Evolutionary conservation across 345 rosid genomes (phyloP).

Genomic region (Hibiscus syriacus): DNA sequence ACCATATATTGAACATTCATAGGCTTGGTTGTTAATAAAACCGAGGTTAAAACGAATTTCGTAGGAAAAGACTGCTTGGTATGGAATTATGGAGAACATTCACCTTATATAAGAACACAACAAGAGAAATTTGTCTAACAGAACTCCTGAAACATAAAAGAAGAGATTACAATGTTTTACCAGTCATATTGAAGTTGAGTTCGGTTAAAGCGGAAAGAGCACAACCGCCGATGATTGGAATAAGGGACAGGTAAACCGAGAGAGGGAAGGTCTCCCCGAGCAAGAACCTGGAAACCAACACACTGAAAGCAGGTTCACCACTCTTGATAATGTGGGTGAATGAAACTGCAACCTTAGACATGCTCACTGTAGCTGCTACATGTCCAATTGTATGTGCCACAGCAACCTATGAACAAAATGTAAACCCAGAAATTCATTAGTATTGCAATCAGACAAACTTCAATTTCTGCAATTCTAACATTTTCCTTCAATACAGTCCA

Average conservation of each 20-base stretch:
- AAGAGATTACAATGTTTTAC: slow-evolving; percentile 31
- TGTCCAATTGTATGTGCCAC: slow-evolving; percentile 99
- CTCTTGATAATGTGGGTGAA: slow-evolving; percentile 98
- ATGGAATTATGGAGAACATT: neutral
- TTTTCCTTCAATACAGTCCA: neutral
- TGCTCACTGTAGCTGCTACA: slow-evolving; percentile 98
- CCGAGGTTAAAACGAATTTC: neutral
- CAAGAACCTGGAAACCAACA: slow-evolving; percentile 76
- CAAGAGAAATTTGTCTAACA: neutral
- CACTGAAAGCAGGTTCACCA: slow-evolving; percentile 98
- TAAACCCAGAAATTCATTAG: neutral
- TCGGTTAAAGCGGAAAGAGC: slow-evolving; percentile 93
- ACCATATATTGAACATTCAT: neutral
- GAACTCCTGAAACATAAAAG: neutral
- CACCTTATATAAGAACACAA: neutral
- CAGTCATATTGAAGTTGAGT: slow-evolving; percentile 96
- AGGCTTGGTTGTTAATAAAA: neutral
- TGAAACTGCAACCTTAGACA: slow-evolving; percentile 99
- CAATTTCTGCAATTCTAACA: neutral
- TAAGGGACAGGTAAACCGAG: slow-evolving; percentile 71
- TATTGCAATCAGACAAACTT: slow-evolving; percentile 43
- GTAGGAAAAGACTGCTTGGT: neutral
- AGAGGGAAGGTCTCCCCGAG: slow-evolving; percentile 85
- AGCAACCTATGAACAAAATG: slow-evolving; percentile 64
- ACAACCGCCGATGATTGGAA: slow-evolving; percentile 97